A percentile compares a stretch with the other conserved stretches of the same genome.
Conservation (phyloP, 176 grass and related monocot species). For the Ensete ventricosum region DNA sequence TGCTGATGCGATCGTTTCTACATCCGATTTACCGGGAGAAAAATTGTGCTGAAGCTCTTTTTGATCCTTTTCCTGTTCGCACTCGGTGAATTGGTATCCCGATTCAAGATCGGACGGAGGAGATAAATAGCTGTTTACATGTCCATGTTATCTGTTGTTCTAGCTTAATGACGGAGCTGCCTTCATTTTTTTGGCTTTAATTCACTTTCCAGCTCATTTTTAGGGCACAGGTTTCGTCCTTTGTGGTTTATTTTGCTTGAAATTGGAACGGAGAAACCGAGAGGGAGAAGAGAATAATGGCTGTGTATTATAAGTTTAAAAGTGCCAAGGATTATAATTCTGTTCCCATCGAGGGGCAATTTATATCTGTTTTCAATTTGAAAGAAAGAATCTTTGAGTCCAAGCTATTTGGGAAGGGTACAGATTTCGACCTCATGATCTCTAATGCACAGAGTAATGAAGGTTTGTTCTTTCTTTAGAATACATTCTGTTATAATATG, state of each 20-base stretch:
- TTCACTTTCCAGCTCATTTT: not conserved
- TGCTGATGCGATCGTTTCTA: too few species aligned
- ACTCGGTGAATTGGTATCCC: not conserved
- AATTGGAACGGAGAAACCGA: slow-evolving; percentile 42
- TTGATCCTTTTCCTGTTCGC: not conserved
- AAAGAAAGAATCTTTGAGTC: slow-evolving; percentile 94
- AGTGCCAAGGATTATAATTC: slow-evolving; percentile 92
- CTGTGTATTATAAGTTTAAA: slow-evolving; percentile 99
- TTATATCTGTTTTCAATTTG: slow-evolving; percentile 84
- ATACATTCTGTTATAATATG: slow-evolving; percentile 26
- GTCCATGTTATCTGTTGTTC: not conserved
- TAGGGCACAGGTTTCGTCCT: not conserved
- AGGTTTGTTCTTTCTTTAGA: slow-evolving; percentile 65
- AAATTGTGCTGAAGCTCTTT: not conserved
- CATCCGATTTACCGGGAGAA: too few species aligned
- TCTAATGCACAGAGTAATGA: slow-evolving; percentile 89
- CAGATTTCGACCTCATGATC: slow-evolving; percentile 94
- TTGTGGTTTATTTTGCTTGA: not conserved
- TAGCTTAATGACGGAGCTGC: not conserved
- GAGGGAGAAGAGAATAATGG: slow-evolving; percentile 66
- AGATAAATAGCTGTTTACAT: not conserved
- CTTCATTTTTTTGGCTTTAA: not conserved
- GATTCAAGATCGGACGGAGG: slow-evolving; percentile 16
- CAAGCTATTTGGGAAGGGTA: slow-evolving; percentile 94
- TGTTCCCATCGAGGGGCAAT: slow-evolving; percentile 87